Evolutionary conservation across 768 basidiomycete genomes (phyloP).

Genomic region (Tylopilus balloui): DNA sequence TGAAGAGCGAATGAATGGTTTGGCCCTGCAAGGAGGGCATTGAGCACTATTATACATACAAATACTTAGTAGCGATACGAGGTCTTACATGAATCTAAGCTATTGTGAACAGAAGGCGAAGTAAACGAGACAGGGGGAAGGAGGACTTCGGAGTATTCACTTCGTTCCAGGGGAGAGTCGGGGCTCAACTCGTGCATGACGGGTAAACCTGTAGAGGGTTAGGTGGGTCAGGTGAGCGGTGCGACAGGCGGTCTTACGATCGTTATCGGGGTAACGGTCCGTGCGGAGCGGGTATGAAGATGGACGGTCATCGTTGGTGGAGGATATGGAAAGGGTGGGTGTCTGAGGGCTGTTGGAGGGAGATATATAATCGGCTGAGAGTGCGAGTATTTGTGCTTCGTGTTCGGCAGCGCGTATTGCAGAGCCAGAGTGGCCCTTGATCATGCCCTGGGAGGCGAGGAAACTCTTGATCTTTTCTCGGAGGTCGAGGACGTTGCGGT

Average conservation of each 20-base stretch:
- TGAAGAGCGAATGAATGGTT: slow-evolving; percentile 23
- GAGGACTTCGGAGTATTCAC: slow-evolving; percentile 29
- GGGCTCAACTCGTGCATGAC: slow-evolving; percentile 30
- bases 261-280: slow-evolving; percentile 27
- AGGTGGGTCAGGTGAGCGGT: neutral
- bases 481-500: slow-evolving; percentile 58
- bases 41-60: slow-evolving; percentile 65
- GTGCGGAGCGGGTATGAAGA: slow-evolving; percentile 32
- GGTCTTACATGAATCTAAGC: slow-evolving; percentile 69
- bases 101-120: slow-evolving; percentile 42
- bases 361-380: slow-evolving; percentile 41
- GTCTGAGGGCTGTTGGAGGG: slow-evolving; percentile 42
- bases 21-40: slow-evolving; percentile 52
- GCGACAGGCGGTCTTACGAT: slow-evolving; percentile 19
- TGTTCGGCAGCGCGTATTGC: slow-evolving; percentile 55
- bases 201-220: slow-evolving; percentile 23
- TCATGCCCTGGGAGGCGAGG: slow-evolving; percentile 80
- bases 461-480: slow-evolving; percentile 78
- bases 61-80: slow-evolving; percentile 67
- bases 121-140: slow-evolving; percentile 28
- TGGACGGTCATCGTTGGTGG: slow-evolving; percentile 37
- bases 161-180: slow-evolving; percentile 31
- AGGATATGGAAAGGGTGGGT: slow-evolving; percentile 44
- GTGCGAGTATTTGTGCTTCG: slow-evolving; percentile 50
- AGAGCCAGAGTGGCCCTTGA: slow-evolving; percentile 79